Evolutionary conservation across 1,139 yeast species (phyloP).

Genomic region (Candida sp.): DNA sequence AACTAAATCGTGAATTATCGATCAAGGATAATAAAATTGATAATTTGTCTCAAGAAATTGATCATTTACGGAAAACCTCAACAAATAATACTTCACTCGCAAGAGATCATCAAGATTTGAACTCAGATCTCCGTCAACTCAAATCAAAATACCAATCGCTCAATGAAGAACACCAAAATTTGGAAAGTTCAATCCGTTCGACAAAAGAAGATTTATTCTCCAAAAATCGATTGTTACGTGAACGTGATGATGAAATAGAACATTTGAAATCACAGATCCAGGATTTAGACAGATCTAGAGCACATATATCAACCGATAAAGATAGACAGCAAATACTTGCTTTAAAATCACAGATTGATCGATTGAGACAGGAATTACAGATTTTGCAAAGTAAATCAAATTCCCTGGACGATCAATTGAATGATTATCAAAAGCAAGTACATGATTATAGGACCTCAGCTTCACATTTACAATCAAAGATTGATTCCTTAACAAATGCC

Average conservation of each 20-base stretch:
- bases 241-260: neutral
- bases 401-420: neutral
- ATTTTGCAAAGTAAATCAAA: neutral
- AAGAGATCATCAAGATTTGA: neutral
- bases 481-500: constrained; percentile 12
- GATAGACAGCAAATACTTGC: constrained; percentile 11
- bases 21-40: neutral
- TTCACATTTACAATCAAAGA: constrained; percentile 3
- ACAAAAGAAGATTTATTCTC: neutral
- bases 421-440: neutral
- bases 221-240: neutral
- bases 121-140: neutral
- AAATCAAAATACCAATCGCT: neutral
- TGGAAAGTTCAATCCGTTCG: neutral
- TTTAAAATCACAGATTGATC: constrained; percentile 11
- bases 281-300: constrained; percentile 3
- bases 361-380: constrained; percentile 5
- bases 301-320: constrained; percentile 2
- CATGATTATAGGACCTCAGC: constrained; percentile 7
- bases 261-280: constrained; percentile 7
- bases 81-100: neutral
- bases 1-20: neutral
- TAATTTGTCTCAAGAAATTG: neutral
- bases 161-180: neutral
- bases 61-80: neutral